Conservation (phyloP, 1,284 basidiomycete genomes). For the Singerocomus rubriflavus region DNA sequence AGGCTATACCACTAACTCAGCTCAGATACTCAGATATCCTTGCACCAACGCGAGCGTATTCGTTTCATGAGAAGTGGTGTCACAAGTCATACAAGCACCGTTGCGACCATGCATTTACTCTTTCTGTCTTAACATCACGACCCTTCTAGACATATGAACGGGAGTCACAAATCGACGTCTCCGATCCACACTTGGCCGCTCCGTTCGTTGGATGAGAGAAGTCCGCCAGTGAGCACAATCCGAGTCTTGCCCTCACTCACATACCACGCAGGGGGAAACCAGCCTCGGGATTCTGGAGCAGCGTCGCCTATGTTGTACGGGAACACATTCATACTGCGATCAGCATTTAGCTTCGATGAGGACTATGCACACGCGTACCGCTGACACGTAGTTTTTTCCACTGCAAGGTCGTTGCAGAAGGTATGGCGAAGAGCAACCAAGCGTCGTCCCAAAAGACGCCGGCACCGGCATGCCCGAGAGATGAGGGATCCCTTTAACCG, state of each 20-base stretch:
- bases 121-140: background rate
- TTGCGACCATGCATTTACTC: background rate
- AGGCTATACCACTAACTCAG: too few species aligned
- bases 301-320: background rate
- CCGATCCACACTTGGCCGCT: slow-evolving; percentile 25
- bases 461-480: slow-evolving; percentile 24
- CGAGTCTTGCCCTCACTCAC: slow-evolving; percentile 15
- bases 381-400: slow-evolving; percentile 22
- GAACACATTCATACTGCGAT: background rate
- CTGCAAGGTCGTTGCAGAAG: background rate
- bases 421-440: slow-evolving; percentile 16
- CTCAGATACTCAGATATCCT: too few species aligned
- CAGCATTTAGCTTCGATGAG: background rate
- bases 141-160: background rate
- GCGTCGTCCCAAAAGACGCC: slow-evolving; percentile 27
- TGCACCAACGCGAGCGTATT: too few species aligned
- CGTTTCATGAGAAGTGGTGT: too few species aligned
- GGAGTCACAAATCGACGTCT: slow-evolving; percentile 15
- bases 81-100: too few species aligned
- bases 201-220: slow-evolving; percentile 25
- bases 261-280: slow-evolving; percentile 23
- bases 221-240: slow-evolving; percentile 24
- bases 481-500: slow-evolving; percentile 20
- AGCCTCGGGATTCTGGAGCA: slow-evolving; percentile 22
- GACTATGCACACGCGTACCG: background rate